Conservation (phyloP, 441 rosid species). For the Syzygium malaccense region DNA sequence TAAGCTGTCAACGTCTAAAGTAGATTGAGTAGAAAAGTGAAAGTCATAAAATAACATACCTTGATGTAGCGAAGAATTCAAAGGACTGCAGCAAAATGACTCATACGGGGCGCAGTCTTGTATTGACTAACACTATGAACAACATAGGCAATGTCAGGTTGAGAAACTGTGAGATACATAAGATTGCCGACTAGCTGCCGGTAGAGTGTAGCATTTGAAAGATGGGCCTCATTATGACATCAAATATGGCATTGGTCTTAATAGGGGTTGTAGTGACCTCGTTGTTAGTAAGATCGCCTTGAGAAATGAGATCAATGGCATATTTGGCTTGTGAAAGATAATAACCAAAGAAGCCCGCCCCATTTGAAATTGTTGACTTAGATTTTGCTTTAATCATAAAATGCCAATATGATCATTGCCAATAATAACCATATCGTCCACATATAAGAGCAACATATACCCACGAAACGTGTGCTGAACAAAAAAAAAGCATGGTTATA, state of each 20-base stretch:
- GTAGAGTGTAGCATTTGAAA: not conserved
- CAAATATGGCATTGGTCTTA: not conserved
- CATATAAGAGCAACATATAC: not conserved
- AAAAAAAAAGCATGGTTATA: not conserved
- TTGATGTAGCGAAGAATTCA: not conserved
- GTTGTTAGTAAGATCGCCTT: not conserved
- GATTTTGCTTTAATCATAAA: not conserved
- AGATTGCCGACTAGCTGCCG: not conserved
- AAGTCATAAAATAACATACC: not conserved
- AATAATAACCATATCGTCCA: not conserved
- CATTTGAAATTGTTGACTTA: too few species aligned
- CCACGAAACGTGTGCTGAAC: not conserved
- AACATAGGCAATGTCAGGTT: not conserved
- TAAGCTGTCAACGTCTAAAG: not conserved
- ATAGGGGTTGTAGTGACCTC: not conserved
- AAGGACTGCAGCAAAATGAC: not conserved
- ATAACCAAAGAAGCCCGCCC: not conserved
- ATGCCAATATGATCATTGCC: not conserved
- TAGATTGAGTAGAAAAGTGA: not conserved
- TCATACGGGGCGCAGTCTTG: not conserved
- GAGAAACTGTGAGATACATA: not conserved
- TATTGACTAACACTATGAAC: not conserved
- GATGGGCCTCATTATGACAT: not conserved
- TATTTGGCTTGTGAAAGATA: not conserved
- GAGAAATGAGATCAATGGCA: not conserved